A percentile compares a stretch with the other conserved stretches of the same genome.
phyloP scores from a whole-genome alignment of 768 basidiomycete genomes.

The Rhizopogon rudus region DNA sequence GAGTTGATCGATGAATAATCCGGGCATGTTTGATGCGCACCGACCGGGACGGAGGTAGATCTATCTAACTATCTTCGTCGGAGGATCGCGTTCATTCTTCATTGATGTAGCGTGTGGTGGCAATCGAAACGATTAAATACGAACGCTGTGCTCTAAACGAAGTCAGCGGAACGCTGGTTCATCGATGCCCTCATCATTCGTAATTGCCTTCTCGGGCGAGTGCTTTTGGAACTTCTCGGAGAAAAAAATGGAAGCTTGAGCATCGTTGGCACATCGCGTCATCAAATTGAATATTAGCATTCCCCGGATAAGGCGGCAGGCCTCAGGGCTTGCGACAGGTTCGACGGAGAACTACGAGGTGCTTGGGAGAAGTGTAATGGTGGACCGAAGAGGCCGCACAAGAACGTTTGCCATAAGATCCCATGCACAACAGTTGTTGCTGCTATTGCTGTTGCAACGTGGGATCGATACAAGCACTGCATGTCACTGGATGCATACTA shows the following conservation, averaged over 20 bases:
- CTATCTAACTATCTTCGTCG: slow-evolving; percentile 6
- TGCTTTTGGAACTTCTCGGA: slow-evolving; percentile 17
- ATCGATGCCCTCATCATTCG: not conserved
- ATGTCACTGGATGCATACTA: no score
- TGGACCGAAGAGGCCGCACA: not conserved
- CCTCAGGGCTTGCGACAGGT: slow-evolving; percentile 8
- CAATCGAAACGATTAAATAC: slow-evolving; percentile 11
- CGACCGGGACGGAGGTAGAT: slow-evolving; percentile 18
- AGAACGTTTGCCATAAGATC: not conserved
- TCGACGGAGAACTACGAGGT: slow-evolving; percentile 11
- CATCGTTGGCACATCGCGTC: slow-evolving; percentile 8
- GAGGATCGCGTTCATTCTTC: slow-evolving; percentile 16
- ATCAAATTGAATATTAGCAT: slow-evolving; percentile 16
- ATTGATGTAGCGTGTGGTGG: slow-evolving; percentile 2
- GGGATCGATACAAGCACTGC: not conserved
- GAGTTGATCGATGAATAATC: not conserved
- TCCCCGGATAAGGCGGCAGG: slow-evolving; percentile 12
- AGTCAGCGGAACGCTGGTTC: slow-evolving; percentile 9
- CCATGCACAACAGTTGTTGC: no score
- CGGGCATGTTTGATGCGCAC: slow-evolving; percentile 13
- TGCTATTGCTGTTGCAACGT: not conserved
- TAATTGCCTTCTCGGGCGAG: slow-evolving; percentile 9
- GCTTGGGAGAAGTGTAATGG: not conserved
- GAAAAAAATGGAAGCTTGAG: slow-evolving; percentile 23
- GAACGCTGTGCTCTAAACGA: slow-evolving; percentile 16